Conservation (phyloP, 202 grass and related monocot species). For the Carex sylvatica region DNA sequence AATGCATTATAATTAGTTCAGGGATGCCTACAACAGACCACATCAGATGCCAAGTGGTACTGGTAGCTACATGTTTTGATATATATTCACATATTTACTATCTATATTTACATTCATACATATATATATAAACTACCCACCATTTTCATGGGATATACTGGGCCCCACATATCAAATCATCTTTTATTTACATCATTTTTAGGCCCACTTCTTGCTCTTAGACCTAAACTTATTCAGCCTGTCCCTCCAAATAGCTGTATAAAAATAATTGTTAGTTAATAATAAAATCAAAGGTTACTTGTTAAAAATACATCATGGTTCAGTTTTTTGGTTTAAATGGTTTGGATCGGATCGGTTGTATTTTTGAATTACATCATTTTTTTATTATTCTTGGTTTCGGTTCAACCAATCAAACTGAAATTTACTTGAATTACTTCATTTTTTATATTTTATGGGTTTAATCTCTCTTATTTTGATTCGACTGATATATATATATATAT, state of each 20-base stretch:
- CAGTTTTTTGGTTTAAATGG: too few relatives aligned
- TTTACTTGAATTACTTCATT: too few relatives aligned
- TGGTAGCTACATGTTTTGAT: slow-evolving; percentile 17
- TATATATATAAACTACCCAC: slow-evolving; percentile 18
- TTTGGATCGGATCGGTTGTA: too few relatives aligned
- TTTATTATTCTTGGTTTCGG: too few relatives aligned
- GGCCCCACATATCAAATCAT: not conserved
- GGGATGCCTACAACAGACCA: not conserved
- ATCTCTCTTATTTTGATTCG: too few relatives aligned
- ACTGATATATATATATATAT: too few relatives aligned
- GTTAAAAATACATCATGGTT: not conserved
- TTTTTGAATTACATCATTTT: too few relatives aligned
- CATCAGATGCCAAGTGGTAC: slow-evolving; percentile 14
- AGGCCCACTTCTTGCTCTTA: slow-evolving; percentile 81
- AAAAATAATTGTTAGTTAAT: not conserved
- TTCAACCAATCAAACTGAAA: too few relatives aligned
- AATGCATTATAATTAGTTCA: slow-evolving; percentile 13
- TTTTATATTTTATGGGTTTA: too few relatives aligned
- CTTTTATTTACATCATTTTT: slow-evolving; percentile 33
- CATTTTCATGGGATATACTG: not conserved
- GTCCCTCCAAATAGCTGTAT: slow-evolving; percentile 74
- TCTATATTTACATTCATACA: slow-evolving; percentile 27
- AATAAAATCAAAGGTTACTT: not conserved
- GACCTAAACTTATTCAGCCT: slow-evolving; percentile 63
- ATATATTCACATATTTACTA: slow-evolving; percentile 24